Evolutionary conservation across 768 basidiomycete genomes (phyloP), one percentile per base, ranked within the genome.

Genomic region (Galerina sulciceps): DNA sequence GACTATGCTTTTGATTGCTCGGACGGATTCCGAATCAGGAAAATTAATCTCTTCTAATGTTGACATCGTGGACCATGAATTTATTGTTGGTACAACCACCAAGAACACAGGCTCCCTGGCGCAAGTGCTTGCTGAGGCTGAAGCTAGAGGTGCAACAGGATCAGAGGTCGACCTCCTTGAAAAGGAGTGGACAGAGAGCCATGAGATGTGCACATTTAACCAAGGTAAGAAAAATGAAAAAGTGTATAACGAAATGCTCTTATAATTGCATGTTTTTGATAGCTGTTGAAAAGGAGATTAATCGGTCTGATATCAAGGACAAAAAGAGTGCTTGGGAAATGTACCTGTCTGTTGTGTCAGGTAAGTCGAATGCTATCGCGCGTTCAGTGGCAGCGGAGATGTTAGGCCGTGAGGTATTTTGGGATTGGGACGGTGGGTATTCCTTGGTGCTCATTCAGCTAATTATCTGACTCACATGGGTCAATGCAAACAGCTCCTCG

Each of bases 1-100:
- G 56, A 90, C 91, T 4, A 92, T 93, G 87, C 83, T 94, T 40
- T 75, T 94, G 61, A 93, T 98, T 59, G 94, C 94, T 10, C 88
- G 96, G 49, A 96, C 95, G 1, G 96, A 98, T 71, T 88, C 94
- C 18, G 93, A 96, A 73, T 91, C 89, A 15, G 93, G 84, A 43
- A 90, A 87, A 71, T 85, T 96, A 36, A 81, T 98, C 56, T 90
- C 91, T 6, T 91, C 90, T 20, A 93, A 88, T 49, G 81, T 96
- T 31, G 96, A 97, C 69, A 72, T 84, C 46, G 79, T 81, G 31
- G 96, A 98, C 75, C 93, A 96, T 57, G 86, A 89, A 62, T 89
- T 85, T 71, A 86, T 93, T 57, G 67, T 83, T 23, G 90, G 89
- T 6, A 90, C 88, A 2, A 83, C 79, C 4, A 74, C 74, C 2